Conservation (phyloP, 2,329 filamentous ascomycete genomes). For the Fusarium sp. region DNA sequence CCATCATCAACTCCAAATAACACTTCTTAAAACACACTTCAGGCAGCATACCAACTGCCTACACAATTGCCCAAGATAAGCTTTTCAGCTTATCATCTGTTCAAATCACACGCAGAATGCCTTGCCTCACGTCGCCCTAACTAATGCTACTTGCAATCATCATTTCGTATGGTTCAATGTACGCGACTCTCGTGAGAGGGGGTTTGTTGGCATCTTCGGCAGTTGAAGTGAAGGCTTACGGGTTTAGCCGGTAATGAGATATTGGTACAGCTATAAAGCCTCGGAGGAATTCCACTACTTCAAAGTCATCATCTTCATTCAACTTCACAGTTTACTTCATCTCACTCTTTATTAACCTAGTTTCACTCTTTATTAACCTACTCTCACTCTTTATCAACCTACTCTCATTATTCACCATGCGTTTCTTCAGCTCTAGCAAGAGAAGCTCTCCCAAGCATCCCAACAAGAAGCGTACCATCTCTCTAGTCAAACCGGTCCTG, state of each 20-base stretch:
- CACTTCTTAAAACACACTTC: too few species aligned
- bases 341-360: too few species aligned
- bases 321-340: not conserved
- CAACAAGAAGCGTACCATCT: not conserved
- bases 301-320: fast-evolving
- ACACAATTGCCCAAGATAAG: too few species aligned
- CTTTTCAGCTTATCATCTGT: too few species aligned
- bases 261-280: not conserved
- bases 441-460: not conserved
- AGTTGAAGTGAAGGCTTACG: not conserved
- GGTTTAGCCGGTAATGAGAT: too few species aligned
- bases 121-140: too few species aligned
- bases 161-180: not conserved
- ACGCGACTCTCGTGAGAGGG: not conserved
- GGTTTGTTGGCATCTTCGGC: not conserved
- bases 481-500: not conserved
- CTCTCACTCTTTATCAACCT: too few species aligned
- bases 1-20: too few species aligned
- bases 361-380: too few species aligned
- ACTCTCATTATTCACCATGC: not conserved
- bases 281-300: not conserved
- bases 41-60: too few species aligned
- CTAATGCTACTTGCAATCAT: fast-evolving
- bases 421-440: not conserved
- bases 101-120: too few species aligned